A percentile compares a stretch with the other conserved stretches of the same genome.
Conservation (phyloP, 306 rosid species). For the Rubus idaeus region DNA sequence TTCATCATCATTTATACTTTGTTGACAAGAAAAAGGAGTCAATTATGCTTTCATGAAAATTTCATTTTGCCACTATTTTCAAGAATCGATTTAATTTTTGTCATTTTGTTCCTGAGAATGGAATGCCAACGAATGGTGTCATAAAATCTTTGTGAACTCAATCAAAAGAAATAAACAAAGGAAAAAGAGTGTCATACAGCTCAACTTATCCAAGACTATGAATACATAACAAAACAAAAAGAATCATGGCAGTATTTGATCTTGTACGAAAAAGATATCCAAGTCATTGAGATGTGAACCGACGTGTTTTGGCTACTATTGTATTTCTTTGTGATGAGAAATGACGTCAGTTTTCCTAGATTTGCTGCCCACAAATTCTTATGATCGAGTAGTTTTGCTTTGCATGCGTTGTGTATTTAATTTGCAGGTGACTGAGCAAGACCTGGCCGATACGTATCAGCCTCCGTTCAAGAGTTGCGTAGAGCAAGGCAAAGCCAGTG, state of each 20-base stretch:
- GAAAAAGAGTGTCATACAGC: background rate
- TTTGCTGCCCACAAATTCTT: background rate
- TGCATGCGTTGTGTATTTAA: background rate
- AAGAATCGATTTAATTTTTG: no score
- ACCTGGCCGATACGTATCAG: constrained; percentile 81
- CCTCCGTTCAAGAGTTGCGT: constrained; percentile 87
- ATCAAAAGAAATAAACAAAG: background rate
- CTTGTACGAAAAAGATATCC: no score
- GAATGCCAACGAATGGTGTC: background rate
- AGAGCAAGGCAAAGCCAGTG: constrained; percentile 68
- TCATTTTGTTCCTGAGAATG: no score
- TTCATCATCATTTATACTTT: no score
- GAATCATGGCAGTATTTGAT: background rate
- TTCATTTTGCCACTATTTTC: no score
- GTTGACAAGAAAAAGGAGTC: no score
- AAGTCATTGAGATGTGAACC: background rate
- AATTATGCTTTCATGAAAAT: no score
- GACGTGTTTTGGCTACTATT: background rate
- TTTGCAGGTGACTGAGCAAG: constrained; percentile 71
- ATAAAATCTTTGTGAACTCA: background rate
- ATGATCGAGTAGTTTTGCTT: background rate
- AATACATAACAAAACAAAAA: background rate
- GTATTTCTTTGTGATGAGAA: background rate
- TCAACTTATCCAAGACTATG: background rate
- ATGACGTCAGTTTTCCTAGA: background rate